Percentiles rank a stretch among this genome's conserved stretches.
phyloP scores from a whole-genome alignment of 2,329 filamentous ascomycete genomes.

The Didymella exigua region DNA sequence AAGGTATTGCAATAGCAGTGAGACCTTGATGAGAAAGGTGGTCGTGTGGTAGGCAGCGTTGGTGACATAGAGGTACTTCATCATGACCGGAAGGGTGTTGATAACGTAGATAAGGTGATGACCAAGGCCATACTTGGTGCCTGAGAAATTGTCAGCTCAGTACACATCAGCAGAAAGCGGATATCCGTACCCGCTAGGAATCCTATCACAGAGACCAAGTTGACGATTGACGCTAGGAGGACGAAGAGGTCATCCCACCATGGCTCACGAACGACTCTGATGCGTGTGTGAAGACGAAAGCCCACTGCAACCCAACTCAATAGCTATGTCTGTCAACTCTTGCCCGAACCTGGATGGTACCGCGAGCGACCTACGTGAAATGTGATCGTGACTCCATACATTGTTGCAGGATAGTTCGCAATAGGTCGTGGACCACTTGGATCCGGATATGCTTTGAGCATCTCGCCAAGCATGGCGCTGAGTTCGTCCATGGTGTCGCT shows the following conservation, averaged over 20 bases:
- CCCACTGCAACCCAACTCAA: conserved; percentile 34
- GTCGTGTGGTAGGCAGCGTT: conserved; percentile 38
- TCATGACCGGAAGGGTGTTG: conserved; percentile 15
- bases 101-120: conserved; percentile 34
- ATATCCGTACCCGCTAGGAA: conserved; percentile 27
- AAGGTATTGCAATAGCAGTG: conserved; percentile 44
- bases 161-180: background rate
- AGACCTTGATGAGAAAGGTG: conserved; percentile 41
- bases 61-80: conserved; percentile 34
- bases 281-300: conserved; percentile 37
- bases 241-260: conserved; percentile 47
- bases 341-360: background rate
- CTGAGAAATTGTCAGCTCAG: conserved; percentile 22
- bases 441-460: conserved; percentile 31
- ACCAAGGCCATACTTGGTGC: conserved; percentile 36
- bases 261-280: conserved; percentile 33
- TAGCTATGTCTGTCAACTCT: conserved; percentile 24
- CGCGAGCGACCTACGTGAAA: conserved; percentile 30
- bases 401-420: conserved; percentile 27
- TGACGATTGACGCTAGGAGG: conserved; percentile 33
- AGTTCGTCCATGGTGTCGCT: conserved; percentile 19
- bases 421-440: conserved; percentile 30
- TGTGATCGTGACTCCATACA: conserved; percentile 36
- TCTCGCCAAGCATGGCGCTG: conserved; percentile 17
- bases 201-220: conserved; percentile 26